phyloP scores from a whole-genome alignment of 2,329 filamentous ascomycete species.

The Dichotomopilus funicola region DNA sequence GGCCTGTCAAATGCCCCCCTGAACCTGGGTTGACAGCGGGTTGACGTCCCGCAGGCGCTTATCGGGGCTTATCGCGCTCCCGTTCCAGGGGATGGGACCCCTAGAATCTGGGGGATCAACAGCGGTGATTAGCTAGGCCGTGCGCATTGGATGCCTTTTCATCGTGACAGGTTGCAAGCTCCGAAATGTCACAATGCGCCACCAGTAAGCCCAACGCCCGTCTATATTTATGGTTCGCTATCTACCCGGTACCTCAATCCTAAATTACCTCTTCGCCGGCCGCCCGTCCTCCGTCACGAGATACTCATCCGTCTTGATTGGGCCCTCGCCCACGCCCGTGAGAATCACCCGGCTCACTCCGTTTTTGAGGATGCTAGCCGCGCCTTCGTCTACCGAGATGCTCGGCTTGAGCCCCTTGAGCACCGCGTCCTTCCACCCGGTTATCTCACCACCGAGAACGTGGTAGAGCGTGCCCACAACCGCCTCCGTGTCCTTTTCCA shows the following conservation, averaged over 20 bases:
- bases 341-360: conserved; percentile 86
- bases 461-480: conserved; percentile 75
- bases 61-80: conserved; percentile 1
- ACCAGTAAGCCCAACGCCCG: too few species aligned
- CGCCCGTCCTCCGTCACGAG: conserved; percentile 64
- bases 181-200: too few species aligned
- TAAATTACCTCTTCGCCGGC: conserved; percentile 30
- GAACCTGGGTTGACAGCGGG: neutral
- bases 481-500: conserved; percentile 65
- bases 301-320: conserved; percentile 69
- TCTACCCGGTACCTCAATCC: neutral
- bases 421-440: conserved; percentile 62
- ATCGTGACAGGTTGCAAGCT: too few species aligned
- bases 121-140: neutral
- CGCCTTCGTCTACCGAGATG: conserved; percentile 57
- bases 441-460: conserved; percentile 49
- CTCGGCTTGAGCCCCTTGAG: conserved; percentile 44
- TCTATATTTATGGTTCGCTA: too few species aligned
- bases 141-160: neutral
- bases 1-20: neutral
- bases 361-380: conserved; percentile 60
- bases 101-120: neutral
- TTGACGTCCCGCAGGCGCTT: conserved; percentile 5
- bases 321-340: conserved; percentile 87
- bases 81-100: neutral